Conservation (phyloP, 2,329 filamentous ascomycete genomes). For the Trichophyton equinum region DNA sequence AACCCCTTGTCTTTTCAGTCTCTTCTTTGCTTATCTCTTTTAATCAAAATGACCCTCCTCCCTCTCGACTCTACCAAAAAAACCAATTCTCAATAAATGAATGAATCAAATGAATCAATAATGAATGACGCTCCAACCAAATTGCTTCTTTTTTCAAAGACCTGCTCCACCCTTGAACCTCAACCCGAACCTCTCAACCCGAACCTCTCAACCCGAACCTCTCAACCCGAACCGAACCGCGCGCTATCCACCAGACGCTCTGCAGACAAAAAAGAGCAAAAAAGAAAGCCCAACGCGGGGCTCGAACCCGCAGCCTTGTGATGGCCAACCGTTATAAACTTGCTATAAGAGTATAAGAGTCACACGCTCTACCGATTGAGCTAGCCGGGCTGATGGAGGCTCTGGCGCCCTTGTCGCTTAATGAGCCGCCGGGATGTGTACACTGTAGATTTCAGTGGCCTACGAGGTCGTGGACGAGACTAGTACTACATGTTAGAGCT, state of each 20-base stretch:
- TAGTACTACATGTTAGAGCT: background rate
- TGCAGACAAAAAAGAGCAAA: background rate
- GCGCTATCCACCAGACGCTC: background rate
- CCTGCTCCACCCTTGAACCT: too few relatives aligned
- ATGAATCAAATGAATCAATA: background rate
- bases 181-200: background rate
- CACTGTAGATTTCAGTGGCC: too few relatives aligned
- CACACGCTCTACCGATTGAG: slow-evolving; percentile 63
- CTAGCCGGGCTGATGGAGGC: slow-evolving; percentile 28
- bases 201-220: background rate
- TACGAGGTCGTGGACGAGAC: too few relatives aligned
- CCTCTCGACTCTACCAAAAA: background rate
- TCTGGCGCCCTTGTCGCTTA: background rate
- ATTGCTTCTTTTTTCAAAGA: background rate
- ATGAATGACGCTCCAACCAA: background rate
- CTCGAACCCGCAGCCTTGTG: slow-evolving; percentile 2
- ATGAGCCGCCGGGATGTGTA: background rate
- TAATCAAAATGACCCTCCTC: background rate
- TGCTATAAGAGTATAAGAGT: slow-evolving; percentile 37
- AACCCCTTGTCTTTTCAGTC: background rate
- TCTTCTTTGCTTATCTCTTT: background rate
- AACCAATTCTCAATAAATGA: background rate
- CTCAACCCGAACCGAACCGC: background rate
- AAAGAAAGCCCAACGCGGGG: background rate
- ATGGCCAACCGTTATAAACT: background rate